A percentile compares a stretch with the other conserved stretches of the same genome.
Evolutionary conservation across 805 yeast genomes (phyloP).

Genomic region (Wickerhamomyces tratensis): DNA sequence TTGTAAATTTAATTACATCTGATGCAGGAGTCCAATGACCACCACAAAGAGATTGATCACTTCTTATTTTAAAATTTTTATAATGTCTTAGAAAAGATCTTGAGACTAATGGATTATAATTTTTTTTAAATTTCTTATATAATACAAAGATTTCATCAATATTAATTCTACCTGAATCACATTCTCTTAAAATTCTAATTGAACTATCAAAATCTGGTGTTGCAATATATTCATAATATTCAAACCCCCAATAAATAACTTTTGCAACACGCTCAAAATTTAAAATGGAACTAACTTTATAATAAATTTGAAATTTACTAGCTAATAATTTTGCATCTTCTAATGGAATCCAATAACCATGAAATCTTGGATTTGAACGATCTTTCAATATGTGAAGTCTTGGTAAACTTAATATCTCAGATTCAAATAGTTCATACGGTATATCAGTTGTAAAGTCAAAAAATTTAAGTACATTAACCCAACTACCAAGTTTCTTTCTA

Average conservation of each 20-base stretch:
- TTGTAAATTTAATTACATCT: conserved; percentile 9
- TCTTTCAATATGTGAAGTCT: neutral
- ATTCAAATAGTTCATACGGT: too few species aligned
- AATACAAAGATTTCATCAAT: conserved; percentile 16
- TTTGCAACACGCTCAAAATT: conserved; percentile 16
- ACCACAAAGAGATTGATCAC: conserved; percentile 19
- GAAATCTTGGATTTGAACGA: neutral
- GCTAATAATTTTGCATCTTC: conserved; percentile 15
- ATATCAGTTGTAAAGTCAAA: neutral
- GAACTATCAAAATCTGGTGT: conserved; percentile 6
- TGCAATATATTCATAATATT: conserved; percentile 18
- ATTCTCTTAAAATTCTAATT: conserved; percentile 17
- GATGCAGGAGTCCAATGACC: conserved; percentile 18
- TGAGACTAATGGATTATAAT: conserved; percentile 3
- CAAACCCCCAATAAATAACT: conserved; percentile 14
- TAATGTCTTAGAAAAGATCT: conserved; percentile 8
- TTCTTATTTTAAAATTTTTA: conserved; percentile 5
- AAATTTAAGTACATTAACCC: conserved; percentile 13
- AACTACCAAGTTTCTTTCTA: conserved; percentile 14
- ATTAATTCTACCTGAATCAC: conserved; percentile 7
- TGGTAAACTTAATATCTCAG: neutral
- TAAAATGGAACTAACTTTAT: conserved; percentile 11
- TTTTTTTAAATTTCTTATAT: conserved; percentile 9
- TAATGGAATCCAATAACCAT: conserved; percentile 17
- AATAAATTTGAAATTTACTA: conserved; percentile 5